Evolutionary conservation across 192 early-diverging fungal genomes (phyloP), one percentile per base, ranked within the genome.

Genomic region (Allomyces javanicus): DNA sequence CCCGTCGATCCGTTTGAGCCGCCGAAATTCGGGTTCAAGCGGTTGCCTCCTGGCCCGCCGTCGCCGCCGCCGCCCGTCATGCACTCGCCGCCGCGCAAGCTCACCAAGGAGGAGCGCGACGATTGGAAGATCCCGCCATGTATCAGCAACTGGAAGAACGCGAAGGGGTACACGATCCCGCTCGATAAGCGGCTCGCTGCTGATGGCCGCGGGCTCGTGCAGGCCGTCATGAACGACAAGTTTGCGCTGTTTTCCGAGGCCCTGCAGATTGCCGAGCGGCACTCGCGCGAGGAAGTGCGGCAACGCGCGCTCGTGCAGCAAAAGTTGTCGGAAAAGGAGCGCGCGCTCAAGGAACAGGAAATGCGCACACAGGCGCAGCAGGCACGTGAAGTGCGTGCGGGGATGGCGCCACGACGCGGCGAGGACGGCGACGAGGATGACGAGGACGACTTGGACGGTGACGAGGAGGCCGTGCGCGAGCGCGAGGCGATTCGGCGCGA

Each of bases 111-210:
- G 66, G 93, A 99, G 76, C 96, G 97, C 71, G 83, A 83, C 64
- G 87, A 94, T 67, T 99, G 96, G 96, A 80, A 89, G 10, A 92
- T 99, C 64, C 96, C 96, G 61, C 96, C 96, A n/a, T 94, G 89
- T 69, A 95, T 99, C 61, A 91, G 88, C 68, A 99, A 97, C 74
- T 99, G 96, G 96, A 99, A 97, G 79, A 99, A 99, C 78, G 89
- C 92, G 64, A 96, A 99, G 71, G 96, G 96, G 43, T 99, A 92
- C 73, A 99, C 96, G 10, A 97, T 99, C 67, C 91, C 96, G 19
- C 77, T 99, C 50, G 96, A 99, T 76, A 99, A 99, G 75, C 91
- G 96, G 62, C 77, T 99, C 68, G 96, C 96, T 1, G 87, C 91
- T 19, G 96, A 99, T 72, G 96, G 92, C 25, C 85, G 94, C 65